Percentiles rank a stretch among this genome's conserved stretches.
These are phyloP conservation scores for Nemania sp. DNA, from an alignment of 2,329 filamentous ascomycete species.

Conservation along the genomic window DNA sequence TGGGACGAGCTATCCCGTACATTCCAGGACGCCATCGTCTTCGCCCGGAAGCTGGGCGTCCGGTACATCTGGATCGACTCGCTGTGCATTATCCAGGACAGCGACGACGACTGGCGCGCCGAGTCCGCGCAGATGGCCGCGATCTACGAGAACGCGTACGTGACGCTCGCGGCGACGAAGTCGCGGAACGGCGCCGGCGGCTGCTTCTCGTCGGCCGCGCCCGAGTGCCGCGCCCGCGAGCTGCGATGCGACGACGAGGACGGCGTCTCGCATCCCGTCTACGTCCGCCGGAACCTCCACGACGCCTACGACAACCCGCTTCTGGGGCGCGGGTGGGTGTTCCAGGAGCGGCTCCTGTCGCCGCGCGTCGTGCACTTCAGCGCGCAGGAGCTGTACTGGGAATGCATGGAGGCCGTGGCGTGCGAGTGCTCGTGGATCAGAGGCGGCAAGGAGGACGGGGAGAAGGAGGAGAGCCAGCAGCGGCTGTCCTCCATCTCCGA, in stretches of 20 bases:
- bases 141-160: conserved; percentile 16
- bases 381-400: neutral
- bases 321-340: neutral
- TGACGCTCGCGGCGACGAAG: conserved; percentile 5
- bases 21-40: conserved; percentile 3
- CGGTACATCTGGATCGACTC: conserved; percentile 18
- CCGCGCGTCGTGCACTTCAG: conserved; percentile 1
- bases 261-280: neutral
- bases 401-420: neutral
- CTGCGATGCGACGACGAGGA: neutral
- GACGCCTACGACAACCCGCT: neutral
- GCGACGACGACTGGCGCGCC: conserved; percentile 11
- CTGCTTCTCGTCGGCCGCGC: neutral
- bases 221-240: neutral
- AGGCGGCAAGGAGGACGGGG: neutral
- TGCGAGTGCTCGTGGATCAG: neutral
- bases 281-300: neutral
- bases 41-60: conserved; percentile 9
- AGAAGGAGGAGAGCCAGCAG: neutral
- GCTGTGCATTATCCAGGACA: conserved; percentile 18
- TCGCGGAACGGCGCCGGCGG: neutral
- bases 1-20: neutral
- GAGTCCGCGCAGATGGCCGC: conserved; percentile 18
- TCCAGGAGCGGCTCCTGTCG: conserved; percentile 8
- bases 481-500: neutral